A percentile compares a stretch with the other conserved stretches of the same genome.
These are phyloP conservation scores for Umbelopsis sp. DNA, from an alignment of 192 early-diverging fungal species.

Conservation along the genomic window DNA sequence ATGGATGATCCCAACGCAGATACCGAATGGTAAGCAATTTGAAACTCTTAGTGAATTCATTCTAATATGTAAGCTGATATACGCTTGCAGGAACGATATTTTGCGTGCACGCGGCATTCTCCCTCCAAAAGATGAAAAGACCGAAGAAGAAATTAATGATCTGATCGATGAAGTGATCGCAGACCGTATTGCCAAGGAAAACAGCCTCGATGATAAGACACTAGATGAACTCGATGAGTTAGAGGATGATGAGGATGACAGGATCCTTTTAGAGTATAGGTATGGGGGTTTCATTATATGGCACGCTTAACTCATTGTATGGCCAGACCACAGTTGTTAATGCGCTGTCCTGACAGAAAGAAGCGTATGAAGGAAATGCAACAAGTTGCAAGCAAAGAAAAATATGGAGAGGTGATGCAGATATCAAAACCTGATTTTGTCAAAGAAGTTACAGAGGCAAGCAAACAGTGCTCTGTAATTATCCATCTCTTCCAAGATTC, in stretches of 20 bases:
- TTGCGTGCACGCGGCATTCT: constrained; percentile 91
- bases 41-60: background rate
- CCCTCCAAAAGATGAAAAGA: constrained; percentile 72
- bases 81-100: constrained; percentile 79
- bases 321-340: too few relatives aligned
- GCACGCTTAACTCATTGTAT: background rate
- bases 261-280: constrained; percentile 77
- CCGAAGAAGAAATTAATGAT: constrained; percentile 75
- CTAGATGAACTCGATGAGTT: constrained; percentile 90
- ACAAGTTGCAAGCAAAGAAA: constrained; percentile 66
- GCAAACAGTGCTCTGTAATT: constrained; percentile 65
- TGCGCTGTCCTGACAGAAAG: constrained; percentile 42
- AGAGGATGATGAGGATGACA: constrained; percentile 91
- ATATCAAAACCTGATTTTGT: constrained; percentile 95
- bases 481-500: constrained; percentile 68
- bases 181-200: constrained; percentile 57
- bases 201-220: constrained; percentile 63
- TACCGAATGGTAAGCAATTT: constrained; percentile 37
- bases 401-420: constrained; percentile 81
- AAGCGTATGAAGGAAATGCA: constrained; percentile 88
- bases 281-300: constrained; percentile 19
- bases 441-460: constrained; percentile 87
- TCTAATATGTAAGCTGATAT: background rate
- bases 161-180: constrained; percentile 71
- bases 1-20: constrained; percentile 47